Conservation (phyloP, 2,329 filamentous ascomycete genomes). For the Bimuria novae-zelandiae region DNA sequence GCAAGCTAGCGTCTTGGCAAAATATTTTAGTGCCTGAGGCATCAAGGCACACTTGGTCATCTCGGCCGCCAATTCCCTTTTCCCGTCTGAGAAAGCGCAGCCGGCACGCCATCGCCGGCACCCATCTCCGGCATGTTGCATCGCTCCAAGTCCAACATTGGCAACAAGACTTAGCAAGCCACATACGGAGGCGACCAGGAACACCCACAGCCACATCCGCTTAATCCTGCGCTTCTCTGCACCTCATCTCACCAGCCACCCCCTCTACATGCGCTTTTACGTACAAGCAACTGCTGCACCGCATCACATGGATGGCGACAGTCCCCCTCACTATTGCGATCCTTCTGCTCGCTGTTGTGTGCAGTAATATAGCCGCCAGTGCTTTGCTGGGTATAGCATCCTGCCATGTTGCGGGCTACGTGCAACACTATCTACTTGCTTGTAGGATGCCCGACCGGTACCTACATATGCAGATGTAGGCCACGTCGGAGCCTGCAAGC, state of each 20-base stretch:
- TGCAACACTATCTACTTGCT: not conserved
- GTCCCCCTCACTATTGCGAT: conserved; percentile 1
- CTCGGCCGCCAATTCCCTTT: conserved; percentile 6
- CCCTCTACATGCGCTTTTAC: conserved; percentile 17
- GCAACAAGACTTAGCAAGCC: too few species aligned
- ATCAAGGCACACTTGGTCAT: not conserved
- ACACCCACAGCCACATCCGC: conserved; percentile 2
- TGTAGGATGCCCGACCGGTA: conserved; percentile 8
- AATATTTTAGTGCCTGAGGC: not conserved
- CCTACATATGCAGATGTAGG: conserved; percentile 17
- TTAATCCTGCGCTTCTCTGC: too few species aligned
- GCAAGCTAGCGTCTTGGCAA: not conserved
- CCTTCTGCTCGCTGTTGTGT: conserved; percentile 3
- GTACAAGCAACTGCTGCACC: conserved; percentile 21
- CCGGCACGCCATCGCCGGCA: not conserved
- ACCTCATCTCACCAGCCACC: not conserved
- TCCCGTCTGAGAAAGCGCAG: conserved; percentile 8
- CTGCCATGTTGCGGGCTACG: conserved; percentile 7
- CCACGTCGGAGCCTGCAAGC: too few species aligned
- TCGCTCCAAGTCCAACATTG: too few species aligned
- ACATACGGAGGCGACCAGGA: not conserved
- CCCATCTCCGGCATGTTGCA: conserved; percentile 3
- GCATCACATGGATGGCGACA: conserved; percentile 15
- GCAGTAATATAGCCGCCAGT: conserved; percentile 17
- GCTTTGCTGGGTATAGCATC: conserved; percentile 22